Evolutionary conservation across 2,329 filamentous ascomycete genomes (phyloP).

Genomic region (Aspergillus novofumigatus): DNA sequence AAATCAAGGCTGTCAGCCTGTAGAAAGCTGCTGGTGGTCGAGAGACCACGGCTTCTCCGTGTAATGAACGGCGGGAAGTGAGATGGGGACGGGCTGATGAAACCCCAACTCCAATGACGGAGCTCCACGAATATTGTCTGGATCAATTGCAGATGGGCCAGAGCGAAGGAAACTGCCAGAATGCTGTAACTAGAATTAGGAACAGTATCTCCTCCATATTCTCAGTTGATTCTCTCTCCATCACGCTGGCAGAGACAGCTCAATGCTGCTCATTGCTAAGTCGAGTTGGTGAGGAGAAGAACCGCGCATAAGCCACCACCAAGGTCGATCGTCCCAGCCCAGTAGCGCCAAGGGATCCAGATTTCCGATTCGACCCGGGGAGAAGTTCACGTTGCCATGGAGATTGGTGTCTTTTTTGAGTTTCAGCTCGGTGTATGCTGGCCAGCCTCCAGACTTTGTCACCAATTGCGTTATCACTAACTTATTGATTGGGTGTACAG

Average conservation of each 20-base stretch:
- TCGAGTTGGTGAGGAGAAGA: conserved; percentile 1
- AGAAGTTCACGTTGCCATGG: conserved; percentile 17
- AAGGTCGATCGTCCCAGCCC: conserved; percentile 14
- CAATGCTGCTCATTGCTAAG: background rate
- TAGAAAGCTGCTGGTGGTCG: background rate
- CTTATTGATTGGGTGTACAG: background rate
- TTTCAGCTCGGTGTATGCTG: conserved; percentile 3
- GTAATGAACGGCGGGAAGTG: background rate
- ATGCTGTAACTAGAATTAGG: background rate
- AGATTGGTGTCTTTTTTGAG: conserved; percentile 8
- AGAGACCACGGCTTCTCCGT: background rate
- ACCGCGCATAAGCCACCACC: conserved; percentile 3
- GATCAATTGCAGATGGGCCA: background rate
- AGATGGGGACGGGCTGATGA: conserved; percentile 2
- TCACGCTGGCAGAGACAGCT: background rate
- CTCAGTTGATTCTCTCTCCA: background rate
- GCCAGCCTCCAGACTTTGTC: conserved; percentile 8
- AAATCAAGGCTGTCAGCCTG: background rate
- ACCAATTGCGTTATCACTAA: conserved; percentile 5
- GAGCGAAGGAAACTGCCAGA: background rate
- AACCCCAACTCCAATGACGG: conserved; percentile 10
- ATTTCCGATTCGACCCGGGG: conserved; percentile 15
- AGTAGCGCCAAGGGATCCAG: conserved; percentile 12
- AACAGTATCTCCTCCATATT: background rate
- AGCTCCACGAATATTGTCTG: conserved; percentile 10